A percentile compares a stretch with the other conserved stretches of the same genome.
These are phyloP conservation scores for Blastobotrys terrestris DNA, from an alignment of 805 yeast species.

Conservation along the genomic window DNA sequence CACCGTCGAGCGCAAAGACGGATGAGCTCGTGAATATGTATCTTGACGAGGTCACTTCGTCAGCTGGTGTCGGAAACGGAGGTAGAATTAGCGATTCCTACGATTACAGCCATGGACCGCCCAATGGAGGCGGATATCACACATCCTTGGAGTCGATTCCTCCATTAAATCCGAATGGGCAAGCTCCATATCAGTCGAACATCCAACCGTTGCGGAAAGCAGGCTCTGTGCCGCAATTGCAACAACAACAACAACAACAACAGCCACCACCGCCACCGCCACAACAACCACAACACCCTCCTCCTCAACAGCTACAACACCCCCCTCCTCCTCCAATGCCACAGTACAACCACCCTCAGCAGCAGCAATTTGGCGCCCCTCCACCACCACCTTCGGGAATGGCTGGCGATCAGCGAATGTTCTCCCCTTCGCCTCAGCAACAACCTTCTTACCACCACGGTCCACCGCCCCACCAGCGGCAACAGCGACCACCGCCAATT, in stretches of 20 bases:
- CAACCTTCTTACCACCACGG: conserved; percentile 1
- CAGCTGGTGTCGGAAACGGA: background rate
- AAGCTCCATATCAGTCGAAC: conserved; percentile 4
- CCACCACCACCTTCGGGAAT: background rate
- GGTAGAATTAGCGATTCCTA: conserved; percentile 1
- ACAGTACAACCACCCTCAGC: background rate
- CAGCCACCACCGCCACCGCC: background rate
- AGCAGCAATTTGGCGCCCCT: too few relatives aligned
- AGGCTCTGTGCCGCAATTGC: conserved; percentile 1
- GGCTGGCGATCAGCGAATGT: background rate
- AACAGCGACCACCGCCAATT: background rate
- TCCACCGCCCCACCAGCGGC: conserved; percentile 6
- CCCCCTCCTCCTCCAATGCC: background rate
- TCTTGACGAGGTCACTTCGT: conserved; percentile 1
- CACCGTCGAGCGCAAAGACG: background rate
- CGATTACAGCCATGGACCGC: background rate
- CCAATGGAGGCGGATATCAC: background rate
- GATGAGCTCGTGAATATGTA: conserved; percentile 5
- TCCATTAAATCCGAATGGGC: conserved; percentile 3
- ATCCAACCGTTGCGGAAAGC: conserved; percentile 3
- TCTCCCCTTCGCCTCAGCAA: background rate
- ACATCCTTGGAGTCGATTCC: conserved; percentile 4
- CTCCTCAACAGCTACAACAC: background rate
- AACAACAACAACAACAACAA: background rate
- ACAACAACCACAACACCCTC: background rate